Evolutionary conservation across 2,329 filamentous ascomycete species (phyloP).

Genomic region (Cadophora gregata): DNA sequence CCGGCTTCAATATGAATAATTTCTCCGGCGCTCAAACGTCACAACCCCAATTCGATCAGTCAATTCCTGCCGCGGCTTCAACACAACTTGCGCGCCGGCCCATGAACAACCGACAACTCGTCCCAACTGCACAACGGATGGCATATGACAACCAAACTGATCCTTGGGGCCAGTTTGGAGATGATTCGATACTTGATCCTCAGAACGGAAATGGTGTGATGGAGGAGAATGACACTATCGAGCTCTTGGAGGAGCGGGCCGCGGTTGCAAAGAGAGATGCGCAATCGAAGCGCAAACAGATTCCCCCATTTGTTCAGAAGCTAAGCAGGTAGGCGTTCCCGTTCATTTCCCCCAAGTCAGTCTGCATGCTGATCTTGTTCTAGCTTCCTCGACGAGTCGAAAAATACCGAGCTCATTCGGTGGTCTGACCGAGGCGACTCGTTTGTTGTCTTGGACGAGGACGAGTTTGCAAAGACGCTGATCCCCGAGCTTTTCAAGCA

Average conservation of each 20-base stretch:
- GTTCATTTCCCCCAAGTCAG: constrained; percentile 27
- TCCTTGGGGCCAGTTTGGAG: constrained; percentile 50
- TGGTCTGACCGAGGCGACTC: constrained; percentile 98
- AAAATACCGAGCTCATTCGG: constrained; percentile 92
- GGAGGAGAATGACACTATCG: constrained; percentile 72
- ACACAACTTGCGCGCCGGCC: constrained; percentile 45
- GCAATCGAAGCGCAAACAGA: constrained; percentile 89
- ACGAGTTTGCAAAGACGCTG: constrained; percentile 78
- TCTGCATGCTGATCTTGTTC: constrained; percentile 36
- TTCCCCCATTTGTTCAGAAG: constrained; percentile 97
- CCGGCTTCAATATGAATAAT: constrained; percentile 40
- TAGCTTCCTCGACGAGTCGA: constrained; percentile 91
- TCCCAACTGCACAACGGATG: constrained; percentile 38
- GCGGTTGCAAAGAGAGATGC: constrained; percentile 85
- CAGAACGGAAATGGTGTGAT: constrained; percentile 47
- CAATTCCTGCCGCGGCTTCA: constrained; percentile 33
- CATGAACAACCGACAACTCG: constrained; percentile 42
- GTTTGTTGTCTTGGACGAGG: constrained; percentile 95
- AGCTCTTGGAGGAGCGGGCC: constrained; percentile 80
- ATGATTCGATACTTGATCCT: constrained; percentile 42
- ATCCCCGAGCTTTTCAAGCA: constrained; percentile 81
- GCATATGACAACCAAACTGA: constrained; percentile 41
- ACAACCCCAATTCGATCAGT: constrained; percentile 38
- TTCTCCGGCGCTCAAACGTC: constrained; percentile 33
- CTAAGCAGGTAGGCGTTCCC: constrained; percentile 78